Evolutionary conservation across 805 yeast species (phyloP), one percentile per base, ranked within the genome.

Genomic region (Pichia sporocuriosa): DNA sequence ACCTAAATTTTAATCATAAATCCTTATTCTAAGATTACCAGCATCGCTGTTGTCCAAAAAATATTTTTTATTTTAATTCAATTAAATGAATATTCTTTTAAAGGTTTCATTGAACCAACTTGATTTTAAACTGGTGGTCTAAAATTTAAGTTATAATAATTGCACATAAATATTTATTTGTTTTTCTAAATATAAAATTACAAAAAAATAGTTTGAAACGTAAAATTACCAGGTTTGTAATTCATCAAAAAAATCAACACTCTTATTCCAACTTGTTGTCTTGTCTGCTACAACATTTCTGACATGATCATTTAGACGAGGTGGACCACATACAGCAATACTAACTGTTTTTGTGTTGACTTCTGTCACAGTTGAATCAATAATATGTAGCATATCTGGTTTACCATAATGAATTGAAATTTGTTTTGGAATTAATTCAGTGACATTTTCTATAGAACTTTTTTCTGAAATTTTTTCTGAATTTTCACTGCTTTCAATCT

Each of bases 241-340:
- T 24, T 40, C 40, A 25, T 40, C 40, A 24, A 29, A 40, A 17
- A 16, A 40, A 28, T 40, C 37, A 25, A 40, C 24, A 35, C 40
- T 30, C 12, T 40, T 40, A n/a, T 35, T 31, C 25, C 21, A 30
- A 13, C 13, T 19, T 15, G 30, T 24, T 5, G 25, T 30, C 8
- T 25, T 13, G 10, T 26, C n/a, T 8, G 43, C 4, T 8, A 40
- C 27, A 6, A 24, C 5, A 28, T 35, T 29, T 36, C 40, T 35
- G 12, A 41, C n/a, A 4, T 29, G 16, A 30, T 39, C 45, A 36
- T 33, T 43, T 64, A 72, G 62, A 9, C 56, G 39, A 15, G 65
- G 63, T 49, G 71, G 75, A 32, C 72, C 75, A 63, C 77, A 72
- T 5, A 68, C 56, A 23, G 61, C 60, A 42, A 72, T 49, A 5